phyloP scores from a whole-genome alignment of 257 asterid species.

The Nicotiana paniculata region DNA sequence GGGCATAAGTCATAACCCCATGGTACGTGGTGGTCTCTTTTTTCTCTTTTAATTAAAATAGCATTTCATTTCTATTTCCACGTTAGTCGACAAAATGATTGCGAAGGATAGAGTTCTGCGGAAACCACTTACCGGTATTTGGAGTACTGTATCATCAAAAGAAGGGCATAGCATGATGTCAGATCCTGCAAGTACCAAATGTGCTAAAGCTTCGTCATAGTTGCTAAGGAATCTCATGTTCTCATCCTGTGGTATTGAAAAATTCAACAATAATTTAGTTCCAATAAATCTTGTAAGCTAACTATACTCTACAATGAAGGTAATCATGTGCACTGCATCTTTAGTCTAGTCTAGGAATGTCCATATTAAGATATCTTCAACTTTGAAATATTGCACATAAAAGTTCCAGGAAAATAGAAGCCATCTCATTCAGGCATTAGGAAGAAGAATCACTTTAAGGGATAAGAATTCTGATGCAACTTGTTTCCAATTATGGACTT shows the following conservation, averaged over 20 bases:
- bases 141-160: slow-evolving; percentile 55
- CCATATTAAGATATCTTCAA: not conserved
- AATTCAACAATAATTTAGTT: not conserved
- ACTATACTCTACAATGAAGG: not conserved
- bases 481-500: not conserved
- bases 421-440: not conserved
- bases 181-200: slow-evolving; percentile 63
- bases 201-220: slow-evolving; percentile 57
- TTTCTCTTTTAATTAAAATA: not conserved
- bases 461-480: not conserved
- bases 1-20: not conserved
- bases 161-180: slow-evolving; percentile 72
- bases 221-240: slow-evolving; percentile 42
- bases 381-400: not conserved
- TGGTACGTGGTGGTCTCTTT: not conserved
- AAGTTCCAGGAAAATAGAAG: not conserved
- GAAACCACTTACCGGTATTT: slow-evolving; percentile 53
- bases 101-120: slow-evolving; percentile 3
- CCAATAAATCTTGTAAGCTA: not conserved
- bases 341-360: not conserved
- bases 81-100: not conserved
- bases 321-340: not conserved
- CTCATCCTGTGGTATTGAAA: slow-evolving; percentile 37
- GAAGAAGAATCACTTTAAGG: not conserved
- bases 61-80: not conserved